Evolutionary conservation across 768 basidiomycete species (phyloP), one percentile per base, ranked within the genome.

Genomic region (Leucosporidium creatinivorum): DNA sequence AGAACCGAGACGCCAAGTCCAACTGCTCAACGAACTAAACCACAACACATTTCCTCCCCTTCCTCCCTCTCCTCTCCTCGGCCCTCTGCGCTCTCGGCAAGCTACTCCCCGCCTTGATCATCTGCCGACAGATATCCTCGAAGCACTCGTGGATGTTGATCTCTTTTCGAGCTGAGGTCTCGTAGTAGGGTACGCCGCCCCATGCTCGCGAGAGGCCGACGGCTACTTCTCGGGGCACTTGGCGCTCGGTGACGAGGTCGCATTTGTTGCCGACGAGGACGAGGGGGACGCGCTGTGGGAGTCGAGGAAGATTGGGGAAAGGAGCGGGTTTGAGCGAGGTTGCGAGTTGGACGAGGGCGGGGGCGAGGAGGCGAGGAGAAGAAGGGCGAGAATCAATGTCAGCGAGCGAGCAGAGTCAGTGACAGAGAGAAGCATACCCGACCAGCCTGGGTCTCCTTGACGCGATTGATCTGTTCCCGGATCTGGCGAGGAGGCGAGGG

Each of bases 201-300:
- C 75, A 76, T 6, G 63, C 31, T 47, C 60, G 25, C 5, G 65
- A 68, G 21, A 76, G 58, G 18, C 62, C 26, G 51, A 75, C 64
- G 17, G 70, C 74, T 1, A 66, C 68, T 15, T 75, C 73, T 28
- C 73, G 61, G 12, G 64, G 60, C 15, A 76, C 75, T 56, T 73
- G 69, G 6, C 75, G 69, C 33, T 76, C 73, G 23, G 33, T n/a
- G 2, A 56, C 26, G 5, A 76, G 64, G 63, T 76, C 75, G 64
- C 73, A 70, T 62, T 76, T 76, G 61, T 74, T 74, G 28, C 75
- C 75, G 33, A 75, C 72, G 17, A 76, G 61, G 21, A 75, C 73
- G 25, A 76, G 49, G 5, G 75, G 75, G 1, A 72, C 66, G 39
- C n/a, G 48, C 49, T 58, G 49, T 31, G 39, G 50, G 4, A 44